Percentiles rank a stretch among this genome's conserved stretches.
These are phyloP conservation scores for Moricandia arvensis DNA, from an alignment of 345 rosid species.

Conservation along the genomic window DNA sequence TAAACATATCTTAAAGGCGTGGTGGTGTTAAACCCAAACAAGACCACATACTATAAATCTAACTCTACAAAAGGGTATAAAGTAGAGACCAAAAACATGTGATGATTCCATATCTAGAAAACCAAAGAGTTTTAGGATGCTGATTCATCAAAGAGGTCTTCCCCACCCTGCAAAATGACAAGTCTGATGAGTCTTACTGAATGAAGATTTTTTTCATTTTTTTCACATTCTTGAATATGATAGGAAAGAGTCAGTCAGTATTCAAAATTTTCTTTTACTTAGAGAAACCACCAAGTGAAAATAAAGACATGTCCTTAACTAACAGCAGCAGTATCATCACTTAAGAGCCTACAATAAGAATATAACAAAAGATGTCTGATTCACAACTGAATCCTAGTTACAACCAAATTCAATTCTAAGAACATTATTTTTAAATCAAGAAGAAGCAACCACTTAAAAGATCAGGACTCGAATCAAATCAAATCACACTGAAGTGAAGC, in stretches of 20 bases:
- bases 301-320: neutral
- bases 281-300: neutral
- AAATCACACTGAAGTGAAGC: neutral
- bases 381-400: neutral
- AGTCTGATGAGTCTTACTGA: neutral
- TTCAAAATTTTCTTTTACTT: neutral
- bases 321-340: constrained; percentile 6
- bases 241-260: neutral
- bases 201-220: neutral
- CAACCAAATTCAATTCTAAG: neutral
- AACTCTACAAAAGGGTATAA: neutral
- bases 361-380: neutral
- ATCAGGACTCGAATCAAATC: neutral
- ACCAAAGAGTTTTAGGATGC: constrained; percentile 48
- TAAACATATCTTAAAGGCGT: constrained; percentile 69
- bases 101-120: neutral
- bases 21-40: constrained; percentile 36
- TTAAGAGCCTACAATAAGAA: neutral
- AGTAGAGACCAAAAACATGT: neutral
- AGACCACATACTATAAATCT: neutral
- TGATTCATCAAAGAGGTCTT: constrained; percentile 98
- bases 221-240: neutral
- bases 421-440: neutral
- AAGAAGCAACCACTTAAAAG: neutral
- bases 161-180: constrained; percentile 68